Percentiles rank a stretch among this genome's conserved stretches.
Conservation (phyloP, 306 rosid species). For the Hippophae rhamnoides region DNA sequence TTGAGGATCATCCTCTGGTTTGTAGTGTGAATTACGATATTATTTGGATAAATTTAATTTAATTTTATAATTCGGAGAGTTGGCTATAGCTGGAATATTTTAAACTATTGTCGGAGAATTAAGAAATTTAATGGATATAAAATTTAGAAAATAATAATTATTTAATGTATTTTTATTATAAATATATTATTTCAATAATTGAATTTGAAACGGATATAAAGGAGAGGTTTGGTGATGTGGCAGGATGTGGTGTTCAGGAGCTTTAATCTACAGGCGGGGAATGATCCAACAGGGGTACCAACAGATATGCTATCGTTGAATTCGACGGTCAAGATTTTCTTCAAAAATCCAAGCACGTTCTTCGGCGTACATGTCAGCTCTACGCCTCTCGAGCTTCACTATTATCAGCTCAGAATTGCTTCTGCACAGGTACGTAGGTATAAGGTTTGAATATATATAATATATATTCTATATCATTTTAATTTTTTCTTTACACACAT, state of each 20-base stretch:
- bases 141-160: too few species aligned
- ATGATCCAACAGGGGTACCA: conserved; percentile 57
- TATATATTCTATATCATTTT: not conserved
- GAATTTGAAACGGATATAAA: not conserved
- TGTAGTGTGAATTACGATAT: not conserved
- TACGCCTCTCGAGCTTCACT: conserved; percentile 53
- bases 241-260: conserved; percentile 65
- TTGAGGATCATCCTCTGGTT: too few species aligned
- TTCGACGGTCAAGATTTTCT: conserved; percentile 68
- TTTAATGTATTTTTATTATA: too few species aligned
- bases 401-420: conserved; percentile 58
- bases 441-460: too few species aligned
- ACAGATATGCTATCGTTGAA: conserved; percentile 80
- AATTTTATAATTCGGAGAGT: too few species aligned
- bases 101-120: too few species aligned
- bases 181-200: not conserved
- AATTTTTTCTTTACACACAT: too few species aligned
- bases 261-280: conserved; percentile 70
- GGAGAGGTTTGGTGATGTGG: not conserved
- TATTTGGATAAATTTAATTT: not conserved
- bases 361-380: conserved; percentile 85
- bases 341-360: conserved; percentile 68
- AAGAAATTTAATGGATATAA: too few species aligned
- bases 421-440: conserved; percentile 53
- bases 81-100: too few species aligned